Percentiles rank a stretch among this genome's conserved stretches.
These are phyloP conservation scores for Hymenoscyphus salicellus DNA, from an alignment of 2,329 filamentous ascomycete species.

Conservation along the genomic window DNA sequence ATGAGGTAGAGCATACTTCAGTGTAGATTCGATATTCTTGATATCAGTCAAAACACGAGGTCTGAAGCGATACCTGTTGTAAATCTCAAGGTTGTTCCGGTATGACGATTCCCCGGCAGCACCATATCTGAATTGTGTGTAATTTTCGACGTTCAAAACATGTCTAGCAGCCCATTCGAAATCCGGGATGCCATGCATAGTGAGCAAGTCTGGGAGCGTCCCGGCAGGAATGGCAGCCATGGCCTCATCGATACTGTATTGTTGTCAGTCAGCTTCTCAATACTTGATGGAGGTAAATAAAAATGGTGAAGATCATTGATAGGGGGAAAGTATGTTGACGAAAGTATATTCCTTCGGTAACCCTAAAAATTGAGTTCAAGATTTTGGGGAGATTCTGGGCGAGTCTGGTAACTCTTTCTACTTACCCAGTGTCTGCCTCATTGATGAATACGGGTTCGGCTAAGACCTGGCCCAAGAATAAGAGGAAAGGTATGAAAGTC, in stretches of 20 bases:
- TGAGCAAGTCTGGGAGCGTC: slow-evolving; percentile 30
- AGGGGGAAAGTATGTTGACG: too few species aligned
- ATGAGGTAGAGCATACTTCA: slow-evolving; percentile 22
- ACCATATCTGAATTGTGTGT: slow-evolving; percentile 56
- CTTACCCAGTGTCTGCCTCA: slow-evolving; percentile 4
- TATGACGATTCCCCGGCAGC: slow-evolving; percentile 55
- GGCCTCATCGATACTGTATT: not conserved
- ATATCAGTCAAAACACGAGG: slow-evolving; percentile 52
- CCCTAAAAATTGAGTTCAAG: too few species aligned
- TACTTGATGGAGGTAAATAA: not conserved
- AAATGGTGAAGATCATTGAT: too few species aligned
- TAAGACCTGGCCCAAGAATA: too few species aligned
- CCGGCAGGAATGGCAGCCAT: not conserved
- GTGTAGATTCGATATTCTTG: slow-evolving; percentile 39
- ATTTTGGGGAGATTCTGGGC: too few species aligned
- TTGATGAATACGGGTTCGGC: not conserved
- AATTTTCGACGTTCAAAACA: slow-evolving; percentile 46
- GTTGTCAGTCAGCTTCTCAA: not conserved
- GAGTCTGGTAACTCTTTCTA: too few species aligned
- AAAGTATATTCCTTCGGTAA: too few species aligned
- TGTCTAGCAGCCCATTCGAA: slow-evolving; percentile 53
- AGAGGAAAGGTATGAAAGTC: too few species aligned
- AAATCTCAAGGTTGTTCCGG: slow-evolving; percentile 56
- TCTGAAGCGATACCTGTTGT: slow-evolving; percentile 46
- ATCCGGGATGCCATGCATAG: slow-evolving; percentile 50